phyloP scores from a whole-genome alignment of 768 basidiomycete genomes.

The Astraeus odoratus region DNA sequence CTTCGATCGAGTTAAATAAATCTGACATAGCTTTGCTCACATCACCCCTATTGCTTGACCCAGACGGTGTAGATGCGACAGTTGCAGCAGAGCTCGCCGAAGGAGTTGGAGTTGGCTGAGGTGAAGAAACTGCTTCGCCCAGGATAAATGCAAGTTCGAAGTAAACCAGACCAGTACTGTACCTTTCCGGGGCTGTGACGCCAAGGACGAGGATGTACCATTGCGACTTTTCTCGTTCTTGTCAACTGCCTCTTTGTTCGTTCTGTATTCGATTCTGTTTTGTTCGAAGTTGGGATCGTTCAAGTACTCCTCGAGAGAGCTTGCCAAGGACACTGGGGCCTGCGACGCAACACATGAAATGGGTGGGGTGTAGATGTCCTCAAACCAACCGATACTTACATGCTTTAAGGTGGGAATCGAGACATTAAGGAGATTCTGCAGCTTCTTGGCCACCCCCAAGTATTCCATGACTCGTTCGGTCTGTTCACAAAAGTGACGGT shows the following conservation, averaged over 20 bases:
- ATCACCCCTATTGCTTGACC: constrained; percentile 27
- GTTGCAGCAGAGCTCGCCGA: constrained; percentile 11
- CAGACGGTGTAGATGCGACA: constrained; percentile 9
- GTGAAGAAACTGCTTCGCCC: constrained; percentile 9
- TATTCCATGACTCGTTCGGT: constrained; percentile 92
- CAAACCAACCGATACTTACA: constrained; percentile 37
- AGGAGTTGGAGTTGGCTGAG: constrained; percentile 11
- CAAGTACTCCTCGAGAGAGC: constrained; percentile 90
- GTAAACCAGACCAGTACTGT: constrained; percentile 16
- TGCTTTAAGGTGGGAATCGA: constrained; percentile 93
- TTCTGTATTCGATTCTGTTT: constrained; percentile 87
- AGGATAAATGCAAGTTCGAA: background rate
- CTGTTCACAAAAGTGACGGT: constrained; percentile 91
- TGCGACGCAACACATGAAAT: constrained; percentile 25
- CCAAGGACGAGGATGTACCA: constrained; percentile 5
- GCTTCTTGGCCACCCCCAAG: constrained; percentile 83
- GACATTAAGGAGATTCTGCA: constrained; percentile 90
- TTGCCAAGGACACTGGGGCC: constrained; percentile 94
- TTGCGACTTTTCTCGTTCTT: constrained; percentile 14
- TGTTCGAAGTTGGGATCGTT: constrained; percentile 96
- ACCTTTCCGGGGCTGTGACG: constrained; percentile 13
- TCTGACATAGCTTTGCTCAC: constrained; percentile 55
- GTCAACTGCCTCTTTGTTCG: constrained; percentile 66
- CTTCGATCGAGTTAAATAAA: constrained; percentile 87
- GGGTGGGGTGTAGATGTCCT: background rate